These are phyloP conservation scores for Fusarium algeriense DNA, from an alignment of 2,329 filamentous ascomycete genomes.

Conservation along the genomic window DNA sequence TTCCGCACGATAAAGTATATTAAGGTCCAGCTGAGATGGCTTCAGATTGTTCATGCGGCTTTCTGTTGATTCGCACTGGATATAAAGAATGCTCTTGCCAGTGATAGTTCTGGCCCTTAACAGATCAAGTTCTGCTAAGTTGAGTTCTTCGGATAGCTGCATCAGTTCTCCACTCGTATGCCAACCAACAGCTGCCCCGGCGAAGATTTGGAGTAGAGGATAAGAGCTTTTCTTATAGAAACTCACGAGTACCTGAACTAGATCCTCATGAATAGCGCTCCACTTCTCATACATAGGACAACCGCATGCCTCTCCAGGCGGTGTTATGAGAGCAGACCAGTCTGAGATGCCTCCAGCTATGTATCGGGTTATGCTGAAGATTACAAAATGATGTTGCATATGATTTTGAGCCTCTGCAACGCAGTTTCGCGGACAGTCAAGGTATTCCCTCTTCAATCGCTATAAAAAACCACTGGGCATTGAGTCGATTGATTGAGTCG, in stretches of 20 bases:
- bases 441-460: too few species aligned
- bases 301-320: neutral
- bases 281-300: neutral
- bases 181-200: neutral
- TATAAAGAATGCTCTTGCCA: neutral
- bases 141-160: neutral
- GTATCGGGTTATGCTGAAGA: rapidly evolving
- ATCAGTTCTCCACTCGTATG: neutral
- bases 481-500: neutral
- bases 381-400: neutral
- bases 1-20: neutral
- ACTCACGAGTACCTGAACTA: neutral
- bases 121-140: neutral
- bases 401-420: neutral
- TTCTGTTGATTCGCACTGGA: neutral
- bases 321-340: neutral
- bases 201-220: neutral
- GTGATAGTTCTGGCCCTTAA: neutral
- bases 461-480: too few species aligned
- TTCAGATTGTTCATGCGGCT: too few species aligned
- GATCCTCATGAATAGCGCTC: neutral
- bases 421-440: neutral
- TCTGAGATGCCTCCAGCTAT: neutral
- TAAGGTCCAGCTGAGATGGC: neutral
- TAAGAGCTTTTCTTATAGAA: neutral